phyloP scores from a whole-genome alignment of 1,139 yeast genomes.

The Hansenula sp. region DNA sequence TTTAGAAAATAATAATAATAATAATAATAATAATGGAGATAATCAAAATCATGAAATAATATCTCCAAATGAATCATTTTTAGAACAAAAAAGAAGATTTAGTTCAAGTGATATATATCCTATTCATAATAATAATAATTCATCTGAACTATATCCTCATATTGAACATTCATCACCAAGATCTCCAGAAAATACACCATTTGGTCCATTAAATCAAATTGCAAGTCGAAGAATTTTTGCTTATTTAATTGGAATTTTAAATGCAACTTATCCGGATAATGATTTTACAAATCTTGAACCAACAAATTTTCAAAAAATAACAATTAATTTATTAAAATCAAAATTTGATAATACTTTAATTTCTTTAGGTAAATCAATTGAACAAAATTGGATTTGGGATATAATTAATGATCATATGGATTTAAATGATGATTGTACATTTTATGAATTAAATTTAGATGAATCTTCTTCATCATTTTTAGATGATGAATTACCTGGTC shows the following conservation, averaged over 20 bases:
- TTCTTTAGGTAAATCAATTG: conserved; percentile 60
- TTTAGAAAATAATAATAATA: conserved; percentile 36
- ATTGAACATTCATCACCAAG: conserved; percentile 13
- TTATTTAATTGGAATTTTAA: conserved; percentile 81
- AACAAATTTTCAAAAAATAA: conserved; percentile 64
- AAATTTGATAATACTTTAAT: conserved; percentile 76
- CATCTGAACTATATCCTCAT: neutral
- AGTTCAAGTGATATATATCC: conserved; percentile 14
- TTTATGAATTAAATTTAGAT: conserved; percentile 51
- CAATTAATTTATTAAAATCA: conserved; percentile 52
- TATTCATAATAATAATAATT: neutral
- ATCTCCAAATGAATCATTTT: conserved; percentile 15
- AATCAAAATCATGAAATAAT: conserved; percentile 6
- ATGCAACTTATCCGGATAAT: conserved; percentile 93
- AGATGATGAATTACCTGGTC: conserved; percentile 51
- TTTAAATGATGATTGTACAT: conserved; percentile 67
- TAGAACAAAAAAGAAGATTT: conserved; percentile 21
- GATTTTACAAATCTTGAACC: conserved; percentile 85
- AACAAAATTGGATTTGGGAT: conserved; percentile 87
- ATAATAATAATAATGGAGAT: conserved; percentile 8
- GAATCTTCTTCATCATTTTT: conserved; percentile 78
- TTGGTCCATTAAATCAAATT: conserved; percentile 84
- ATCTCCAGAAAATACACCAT: conserved; percentile 62
- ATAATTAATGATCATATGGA: conserved; percentile 81
- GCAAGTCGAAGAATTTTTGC: conserved; percentile 89